Percentiles rank a stretch among this genome's conserved stretches.
Evolutionary conservation across 2,329 filamentous ascomycete genomes (phyloP).

Genomic region (Penicillium sp.): DNA sequence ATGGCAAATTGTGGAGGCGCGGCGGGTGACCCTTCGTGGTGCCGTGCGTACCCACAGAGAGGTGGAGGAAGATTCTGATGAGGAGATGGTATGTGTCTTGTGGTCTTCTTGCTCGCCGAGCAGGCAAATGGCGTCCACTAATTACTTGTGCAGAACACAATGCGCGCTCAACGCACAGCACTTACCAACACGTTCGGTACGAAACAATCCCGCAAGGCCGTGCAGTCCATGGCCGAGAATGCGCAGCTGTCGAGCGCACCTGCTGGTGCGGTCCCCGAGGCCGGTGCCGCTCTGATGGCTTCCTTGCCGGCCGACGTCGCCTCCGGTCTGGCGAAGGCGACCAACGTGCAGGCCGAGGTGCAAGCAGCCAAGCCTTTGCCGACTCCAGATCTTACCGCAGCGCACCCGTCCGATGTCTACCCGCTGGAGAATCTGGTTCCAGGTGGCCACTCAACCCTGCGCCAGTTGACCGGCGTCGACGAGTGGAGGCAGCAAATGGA

Average conservation of each 20-base stretch:
- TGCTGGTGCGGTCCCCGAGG: constrained; percentile 34
- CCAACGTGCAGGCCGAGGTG: constrained; percentile 41
- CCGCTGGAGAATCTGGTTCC: constrained; percentile 44
- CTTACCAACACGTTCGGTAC: constrained; percentile 52
- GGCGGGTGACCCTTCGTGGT: constrained; percentile 55
- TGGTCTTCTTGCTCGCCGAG: not conserved
- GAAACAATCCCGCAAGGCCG: constrained; percentile 50
- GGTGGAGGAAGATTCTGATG: constrained; percentile 32
- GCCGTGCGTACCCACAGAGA: constrained; percentile 37
- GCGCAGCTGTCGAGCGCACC: constrained; percentile 45
- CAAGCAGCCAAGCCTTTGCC: constrained; percentile 49
- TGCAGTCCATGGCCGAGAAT: constrained; percentile 49
- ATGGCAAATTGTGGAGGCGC: constrained; percentile 55
- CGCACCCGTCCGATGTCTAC: constrained; percentile 48
- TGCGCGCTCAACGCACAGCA: constrained; percentile 40
- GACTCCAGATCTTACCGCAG: constrained; percentile 41
- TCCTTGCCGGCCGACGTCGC: constrained; percentile 39
- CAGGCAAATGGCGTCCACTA: constrained; percentile 4
- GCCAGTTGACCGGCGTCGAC: constrained; percentile 41
- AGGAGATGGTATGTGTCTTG: constrained; percentile 27
- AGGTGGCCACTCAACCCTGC: constrained; percentile 41
- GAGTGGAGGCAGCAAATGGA: constrained; percentile 44
- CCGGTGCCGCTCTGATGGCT: constrained; percentile 45
- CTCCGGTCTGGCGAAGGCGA: constrained; percentile 33
- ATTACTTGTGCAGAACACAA: constrained; percentile 31